A percentile compares a stretch with the other conserved stretches of the same genome.
These are phyloP conservation scores for Salpingoeca rosetta DNA, from an alignment of 78 protist species.

Conservation along the genomic window DNA sequence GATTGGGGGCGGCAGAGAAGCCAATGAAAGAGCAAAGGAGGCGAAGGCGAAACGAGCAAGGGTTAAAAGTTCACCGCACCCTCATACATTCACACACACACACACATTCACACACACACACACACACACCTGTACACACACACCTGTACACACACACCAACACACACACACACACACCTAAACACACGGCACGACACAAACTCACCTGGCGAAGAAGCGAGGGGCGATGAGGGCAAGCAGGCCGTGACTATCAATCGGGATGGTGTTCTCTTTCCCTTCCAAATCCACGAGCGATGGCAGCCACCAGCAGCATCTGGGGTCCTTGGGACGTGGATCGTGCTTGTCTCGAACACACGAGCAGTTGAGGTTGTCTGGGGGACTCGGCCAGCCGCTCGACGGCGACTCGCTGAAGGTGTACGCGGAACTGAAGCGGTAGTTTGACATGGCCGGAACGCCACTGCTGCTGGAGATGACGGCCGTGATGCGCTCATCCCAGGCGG, in stretches of 20 bases:
- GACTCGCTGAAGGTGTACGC: not conserved
- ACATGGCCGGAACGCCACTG: constrained; percentile 8
- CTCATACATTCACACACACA: no score
- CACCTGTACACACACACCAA: no score
- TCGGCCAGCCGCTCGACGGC: not conserved
- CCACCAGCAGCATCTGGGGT: constrained; percentile 1
- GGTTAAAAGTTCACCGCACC: no score
- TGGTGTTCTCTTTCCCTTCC: not conserved
- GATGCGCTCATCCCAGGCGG: constrained; percentile 20
- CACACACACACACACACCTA: no score
- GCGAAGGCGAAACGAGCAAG: no score
- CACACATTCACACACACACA: no score
- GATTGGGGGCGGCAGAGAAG: no score
- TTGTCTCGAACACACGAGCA: not conserved
- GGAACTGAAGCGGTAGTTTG: not conserved
- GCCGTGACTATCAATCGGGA: constrained; percentile 17
- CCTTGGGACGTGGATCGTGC: not conserved
- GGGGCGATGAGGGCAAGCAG: constrained; percentile 18
- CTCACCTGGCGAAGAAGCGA: not conserved
- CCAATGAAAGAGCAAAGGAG: no score
- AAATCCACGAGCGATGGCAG: not conserved
- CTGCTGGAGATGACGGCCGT: constrained; percentile 6
- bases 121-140: no score
- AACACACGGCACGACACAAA: no score
- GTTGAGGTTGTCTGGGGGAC: not conserved